Base-by-base conservation (phyloP, 2,329 filamentous ascomycete genomes). In the Helminthosporium solani region DNA sequence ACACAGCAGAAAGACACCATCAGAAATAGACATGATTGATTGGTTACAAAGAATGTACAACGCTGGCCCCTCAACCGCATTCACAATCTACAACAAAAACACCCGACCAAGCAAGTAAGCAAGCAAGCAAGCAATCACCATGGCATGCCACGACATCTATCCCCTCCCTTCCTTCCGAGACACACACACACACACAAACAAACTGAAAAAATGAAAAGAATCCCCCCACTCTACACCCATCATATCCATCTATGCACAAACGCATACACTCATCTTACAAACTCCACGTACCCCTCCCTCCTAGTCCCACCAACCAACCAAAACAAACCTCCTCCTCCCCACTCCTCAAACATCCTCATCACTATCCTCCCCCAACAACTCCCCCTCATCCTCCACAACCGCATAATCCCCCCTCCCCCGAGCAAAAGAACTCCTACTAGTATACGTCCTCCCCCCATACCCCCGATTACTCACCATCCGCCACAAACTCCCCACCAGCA, bases 341-440 rank as follows among this genome's bases (percentile, higher is more conserved):
- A 27, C 44, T 44, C 16, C 42, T 54, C 65, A 84, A 39, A 86
- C 87, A 51, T 96, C 92, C 64, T 96, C 90, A 55, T 96, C 92
- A 57, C 90, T 90, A 49, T 95, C 91, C 57, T 96, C 92, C 1
- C 94, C 94, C 28, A 99, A 74, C 57, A 99, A 75, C 75, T 97
- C 92, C 39, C 92, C 92, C 68, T 97, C 94, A 66, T 97, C 94
- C 61, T 95, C 90, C 41, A 96, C 90, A 61, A 86, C 80, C 14
- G 85, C 83, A 69, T 97, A 97, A 69, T 96, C 89, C n/a, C 87
- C 86, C 45, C 88, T 81, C 1, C 89, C 87, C 46, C 90, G 82
- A 4, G 90, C 87, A 72, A 99, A 99, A 50, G 88, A 92, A 62
- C 88, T 88, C 48, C 95, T 78, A 40, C 88, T 95, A 14, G 90